phyloP scores from a whole-genome alignment of 2,329 filamentous ascomycete genomes.

The Scopulariopsis brevicaulis region DNA sequence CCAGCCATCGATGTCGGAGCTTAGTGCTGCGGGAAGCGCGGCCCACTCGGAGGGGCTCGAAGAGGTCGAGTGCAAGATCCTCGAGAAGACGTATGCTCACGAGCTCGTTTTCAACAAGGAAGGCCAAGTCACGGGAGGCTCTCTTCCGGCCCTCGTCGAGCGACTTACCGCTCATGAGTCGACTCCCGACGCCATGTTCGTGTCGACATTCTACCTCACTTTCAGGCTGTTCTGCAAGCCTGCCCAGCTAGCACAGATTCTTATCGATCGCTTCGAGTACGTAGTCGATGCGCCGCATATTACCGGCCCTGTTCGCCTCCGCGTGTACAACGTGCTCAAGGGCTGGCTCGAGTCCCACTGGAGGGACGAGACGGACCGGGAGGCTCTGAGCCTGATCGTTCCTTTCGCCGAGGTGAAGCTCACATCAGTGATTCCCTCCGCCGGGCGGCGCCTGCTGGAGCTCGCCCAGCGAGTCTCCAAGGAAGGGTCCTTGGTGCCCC shows the following conservation, averaged over 20 bases:
- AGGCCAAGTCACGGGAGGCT: constrained; percentile 86
- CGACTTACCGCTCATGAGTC: constrained; percentile 86
- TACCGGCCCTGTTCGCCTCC: constrained; percentile 69
- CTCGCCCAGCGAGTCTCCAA: constrained; percentile 67
- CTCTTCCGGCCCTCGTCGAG: constrained; percentile 84
- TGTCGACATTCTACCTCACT: constrained; percentile 91
- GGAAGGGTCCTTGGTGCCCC: constrained; percentile 67
- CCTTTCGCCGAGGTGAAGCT: constrained; percentile 71
- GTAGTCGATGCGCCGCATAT: constrained; percentile 66
- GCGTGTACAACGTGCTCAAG: constrained; percentile 95
- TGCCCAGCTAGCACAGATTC: constrained; percentile 60
- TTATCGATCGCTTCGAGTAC: constrained; percentile 91
- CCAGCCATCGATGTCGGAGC: constrained; percentile 54
- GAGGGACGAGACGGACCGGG: constrained; percentile 69
- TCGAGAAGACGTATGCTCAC: constrained; percentile 86
- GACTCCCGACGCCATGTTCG: constrained; percentile 83
- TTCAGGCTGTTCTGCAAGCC: constrained; percentile 89
- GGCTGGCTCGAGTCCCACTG: constrained; percentile 96
- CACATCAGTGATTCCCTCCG: constrained; percentile 55
- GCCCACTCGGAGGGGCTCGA: constrained; percentile 63
- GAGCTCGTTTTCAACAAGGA: constrained; percentile 92
- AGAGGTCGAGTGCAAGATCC: constrained; percentile 70
- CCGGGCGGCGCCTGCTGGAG: constrained; percentile 70
- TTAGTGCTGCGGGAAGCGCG: constrained; percentile 51
- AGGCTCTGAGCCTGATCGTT: constrained; percentile 64